Base-by-base conservation (phyloP, 2,329 filamentous ascomycete species). In the Aureobasidium sp. region DNA sequence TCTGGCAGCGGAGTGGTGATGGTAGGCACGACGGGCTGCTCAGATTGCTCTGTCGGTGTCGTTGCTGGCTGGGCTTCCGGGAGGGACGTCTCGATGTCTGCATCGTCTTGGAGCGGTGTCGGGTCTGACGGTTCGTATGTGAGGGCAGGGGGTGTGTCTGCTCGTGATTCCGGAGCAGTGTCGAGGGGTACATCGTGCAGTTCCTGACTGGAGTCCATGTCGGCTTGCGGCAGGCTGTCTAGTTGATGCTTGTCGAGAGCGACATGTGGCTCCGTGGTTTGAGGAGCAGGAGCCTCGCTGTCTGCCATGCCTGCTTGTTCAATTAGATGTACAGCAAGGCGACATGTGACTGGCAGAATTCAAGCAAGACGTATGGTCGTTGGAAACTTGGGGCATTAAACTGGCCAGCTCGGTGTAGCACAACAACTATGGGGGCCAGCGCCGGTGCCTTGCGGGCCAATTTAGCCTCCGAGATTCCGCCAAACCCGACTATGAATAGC, bases 261-360 rank as follows among this genome's bases (percentile, higher is more conserved):
- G 29, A 47, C 35, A 37, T 46, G n/a, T 19, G 35, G 25, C 43
- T 59, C 54, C 54, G 8, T 27, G 29, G 46, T 10, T 31, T 57
- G 60, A 57, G 53, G 60, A 62, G 60, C 60, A 58, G 43, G 53
- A 21, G 45, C 53, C 54, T 62, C 60, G 9, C 13, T 59, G 23
- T 62, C 60, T 50, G 53, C 54, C 60, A 62, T 62, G 53, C 54
- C 60, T 62, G 42, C 54, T 45, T 35, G 17, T 37, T 50, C 35
- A 42, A 50, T 50, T 50, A 1, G 23, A 5, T 37, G n/a, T 40
- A n/a, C 55, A 50, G 35, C 35, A 31, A 25, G 17, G 11, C 55
- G 55, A 59, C 55, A 59, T 59, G 55, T 59, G 55, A 40, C 13
- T 31, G 33, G 45, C 35, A 33, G 33, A 42, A 4, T 37, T 15